Evolutionary conservation across 192 early-diverging fungal species (phyloP).

Genomic region (Diversispora epigaea): DNA sequence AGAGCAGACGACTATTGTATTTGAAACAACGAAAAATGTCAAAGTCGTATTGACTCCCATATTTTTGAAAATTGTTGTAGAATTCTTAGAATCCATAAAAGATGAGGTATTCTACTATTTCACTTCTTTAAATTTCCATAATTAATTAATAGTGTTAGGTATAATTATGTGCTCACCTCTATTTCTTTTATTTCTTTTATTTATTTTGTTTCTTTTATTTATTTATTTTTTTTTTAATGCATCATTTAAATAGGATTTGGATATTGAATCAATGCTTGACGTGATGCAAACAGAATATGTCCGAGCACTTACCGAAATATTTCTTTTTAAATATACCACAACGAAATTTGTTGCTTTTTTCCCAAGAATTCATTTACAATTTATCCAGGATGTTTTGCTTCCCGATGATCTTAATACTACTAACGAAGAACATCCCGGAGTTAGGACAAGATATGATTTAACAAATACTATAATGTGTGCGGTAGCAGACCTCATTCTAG

Average conservation of each 20-base stretch:
- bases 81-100: conserved; percentile 57
- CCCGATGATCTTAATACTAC: conserved; percentile 53
- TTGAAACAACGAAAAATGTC: conserved; percentile 55
- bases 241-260: conserved; percentile 51
- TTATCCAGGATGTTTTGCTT: conserved; percentile 73
- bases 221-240: too few species aligned
- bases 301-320: conserved; percentile 51
- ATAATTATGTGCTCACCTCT: too few species aligned
- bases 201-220: not conserved
- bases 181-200: not conserved
- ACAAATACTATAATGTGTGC: conserved; percentile 59
- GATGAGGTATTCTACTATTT: conserved; percentile 42
- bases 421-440: conserved; percentile 49
- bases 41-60: conserved; percentile 68
- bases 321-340: conserved; percentile 50
- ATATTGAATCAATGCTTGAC: conserved; percentile 67
- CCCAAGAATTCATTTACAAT: conserved; percentile 58
- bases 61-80: conserved; percentile 65
- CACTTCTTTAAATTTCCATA: not conserved
- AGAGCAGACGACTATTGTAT: conserved; percentile 47
- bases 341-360: conserved; percentile 55
- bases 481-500: conserved; percentile 60
- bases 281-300: conserved; percentile 64
- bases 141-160: too few species aligned
- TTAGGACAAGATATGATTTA: conserved; percentile 57